Percentiles rank a stretch among this genome's conserved stretches.
Evolutionary conservation across 2,329 filamentous ascomycete genomes (phyloP).

Genomic region (Verticillium tricorpus): DNA sequence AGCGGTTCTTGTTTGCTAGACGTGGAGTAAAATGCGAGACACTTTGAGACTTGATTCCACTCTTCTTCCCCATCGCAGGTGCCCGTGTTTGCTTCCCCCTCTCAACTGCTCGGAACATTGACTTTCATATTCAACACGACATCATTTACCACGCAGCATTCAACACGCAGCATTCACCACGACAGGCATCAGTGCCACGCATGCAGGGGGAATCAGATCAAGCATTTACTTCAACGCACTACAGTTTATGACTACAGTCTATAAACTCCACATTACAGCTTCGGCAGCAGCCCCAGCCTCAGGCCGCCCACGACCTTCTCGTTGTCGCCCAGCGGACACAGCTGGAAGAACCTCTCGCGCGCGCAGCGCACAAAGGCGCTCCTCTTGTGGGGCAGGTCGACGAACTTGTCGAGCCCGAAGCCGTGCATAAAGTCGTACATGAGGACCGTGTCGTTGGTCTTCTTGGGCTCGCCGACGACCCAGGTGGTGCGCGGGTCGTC

Average conservation of each 20-base stretch:
- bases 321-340: conserved; percentile 54
- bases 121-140: no score
- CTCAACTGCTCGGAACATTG: not conserved
- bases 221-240: not conserved
- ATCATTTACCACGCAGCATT: no score
- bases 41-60: no score
- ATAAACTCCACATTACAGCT: conserved; percentile 34
- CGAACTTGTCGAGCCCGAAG: conserved; percentile 66
- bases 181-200: no score
- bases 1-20: not conserved
- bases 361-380: conserved; percentile 62
- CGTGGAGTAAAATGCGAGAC: not conserved
- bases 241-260: not conserved
- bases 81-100: no score
- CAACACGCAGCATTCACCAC: no score
- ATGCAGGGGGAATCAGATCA: not conserved
- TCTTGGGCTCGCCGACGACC: conserved; percentile 67
- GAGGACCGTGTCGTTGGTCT: conserved; percentile 64
- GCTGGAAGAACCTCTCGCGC: conserved; percentile 65
- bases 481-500: conserved; percentile 54
- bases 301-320: conserved; percentile 53
- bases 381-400: conserved; percentile 69
- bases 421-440: conserved; percentile 73
- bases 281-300: conserved; percentile 47
- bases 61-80: no score